Base-by-base conservation (phyloP, 2,329 filamentous ascomycete genomes). In the Botryotinia convoluta region DNA sequence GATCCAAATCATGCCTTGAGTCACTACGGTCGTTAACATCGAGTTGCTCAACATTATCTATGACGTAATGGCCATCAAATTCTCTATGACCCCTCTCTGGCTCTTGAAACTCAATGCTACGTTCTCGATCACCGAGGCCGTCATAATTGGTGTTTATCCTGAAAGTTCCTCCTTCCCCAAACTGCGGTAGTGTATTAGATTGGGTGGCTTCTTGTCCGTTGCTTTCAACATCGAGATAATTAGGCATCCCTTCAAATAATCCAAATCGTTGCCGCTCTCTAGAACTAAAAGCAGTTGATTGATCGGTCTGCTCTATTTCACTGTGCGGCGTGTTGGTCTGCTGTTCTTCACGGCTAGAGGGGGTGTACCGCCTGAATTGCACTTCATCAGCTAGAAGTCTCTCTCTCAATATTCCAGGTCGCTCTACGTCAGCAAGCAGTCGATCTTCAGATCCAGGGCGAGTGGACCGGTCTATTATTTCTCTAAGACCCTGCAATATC, bases 1-100 rank as follows among this genome's bases (percentile, higher is more conserved):
- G 91, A 79, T 91, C 94, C n/a, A 93, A 84, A 81, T 94, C 97
- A 77, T 94, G 90, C 75, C 93, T 89, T 74, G 94, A 92, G 82
- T 97, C 94, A 54, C 94, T 94, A 26, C 97, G 87, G 6, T 94
- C 94, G 81, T 97, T 91, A 1, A 92, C 75, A 37, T 69, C 73
- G 76, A 48, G 74, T 74, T 71, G 77, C 74, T 45, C 74, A 75
- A 48, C 74, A 67, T n/a, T 72, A 65, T 67, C 76, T 65, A 62
- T 68, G 75, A 64, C 45, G 44, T 51, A 44, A n/a, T 7, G 32
- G 37, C 4, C 29, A 35, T 45, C 42, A 35, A 35, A 26, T 16
- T 35, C 42, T 37, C 63, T n/a, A 4, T 48, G 29, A 10, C 12
- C 44, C 32, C 42, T 44, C 63, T 48, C 42, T 65, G 42, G 44